Evolutionary conservation across 1,284 basidiomycete genomes (phyloP).

Genomic region (Tranzscheliella williamsii): DNA sequence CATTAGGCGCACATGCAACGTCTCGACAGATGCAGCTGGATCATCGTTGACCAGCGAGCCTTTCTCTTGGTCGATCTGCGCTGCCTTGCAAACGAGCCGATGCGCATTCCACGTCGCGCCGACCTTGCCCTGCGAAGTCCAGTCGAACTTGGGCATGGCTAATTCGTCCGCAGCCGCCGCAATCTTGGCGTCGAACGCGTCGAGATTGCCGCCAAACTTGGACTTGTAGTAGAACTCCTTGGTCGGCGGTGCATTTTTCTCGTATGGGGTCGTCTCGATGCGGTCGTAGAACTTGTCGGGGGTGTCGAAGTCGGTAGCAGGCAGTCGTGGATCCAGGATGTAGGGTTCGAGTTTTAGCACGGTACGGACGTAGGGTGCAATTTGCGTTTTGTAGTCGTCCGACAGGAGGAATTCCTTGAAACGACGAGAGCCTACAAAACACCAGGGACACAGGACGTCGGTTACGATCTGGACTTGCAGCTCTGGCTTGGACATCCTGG

Average conservation of each 20-base stretch:
- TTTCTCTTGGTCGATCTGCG: conserved; percentile 22
- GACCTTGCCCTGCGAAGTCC: conserved; percentile 32
- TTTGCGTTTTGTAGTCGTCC: conserved; percentile 34
- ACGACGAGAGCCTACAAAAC: conserved; percentile 32
- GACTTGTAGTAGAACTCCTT: conserved; percentile 36
- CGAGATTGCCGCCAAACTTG: conserved; percentile 31
- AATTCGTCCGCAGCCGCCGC: conserved; percentile 17
- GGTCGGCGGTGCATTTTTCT: conserved; percentile 28
- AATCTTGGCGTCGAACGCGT: conserved; percentile 46
- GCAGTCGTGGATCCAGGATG: conserved; percentile 40
- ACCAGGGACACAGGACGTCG: conserved; percentile 48
- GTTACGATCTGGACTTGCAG: conserved; percentile 31
- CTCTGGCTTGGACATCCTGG: conserved; percentile 34
- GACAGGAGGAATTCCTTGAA: conserved; percentile 33
- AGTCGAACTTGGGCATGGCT: conserved; percentile 27
- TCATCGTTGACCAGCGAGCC: conserved; percentile 2
- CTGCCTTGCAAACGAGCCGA: conserved; percentile 29
- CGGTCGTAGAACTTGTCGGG: conserved; percentile 35
- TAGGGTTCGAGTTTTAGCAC: conserved; percentile 38
- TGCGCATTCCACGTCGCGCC: conserved; percentile 46
- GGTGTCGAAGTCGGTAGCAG: conserved; percentile 21
- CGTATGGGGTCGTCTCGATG: conserved; percentile 33
- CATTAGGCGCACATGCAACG: conserved; percentile 24
- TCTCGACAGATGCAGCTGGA: conserved; percentile 3
- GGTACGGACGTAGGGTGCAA: conserved; percentile 22